These are phyloP conservation scores for Dactylella cylindrospora DNA, from an alignment of 2,329 filamentous ascomycete species.

Conservation along the genomic window DNA sequence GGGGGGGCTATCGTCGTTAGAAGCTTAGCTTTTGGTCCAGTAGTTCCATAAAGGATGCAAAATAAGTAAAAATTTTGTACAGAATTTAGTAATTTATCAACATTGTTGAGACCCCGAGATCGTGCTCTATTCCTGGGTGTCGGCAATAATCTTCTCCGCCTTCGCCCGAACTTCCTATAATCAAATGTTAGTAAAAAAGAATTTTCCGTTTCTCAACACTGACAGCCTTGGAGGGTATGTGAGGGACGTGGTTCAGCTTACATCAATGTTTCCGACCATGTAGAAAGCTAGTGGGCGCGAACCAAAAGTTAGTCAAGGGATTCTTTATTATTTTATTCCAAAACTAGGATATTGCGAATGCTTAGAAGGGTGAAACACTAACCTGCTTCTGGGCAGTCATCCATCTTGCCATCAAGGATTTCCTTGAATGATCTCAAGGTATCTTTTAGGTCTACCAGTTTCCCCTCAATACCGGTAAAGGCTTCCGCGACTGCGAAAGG, in stretches of 20 bases:
- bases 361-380: constrained; percentile 38
- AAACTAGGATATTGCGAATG: neutral
- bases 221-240: neutral
- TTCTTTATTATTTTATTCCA: neutral
- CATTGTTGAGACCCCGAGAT: neutral
- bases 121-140: constrained; percentile 52
- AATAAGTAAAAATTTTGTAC: constrained; percentile 23
- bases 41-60: constrained; percentile 8
- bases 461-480: constrained; percentile 82
- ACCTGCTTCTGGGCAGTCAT: constrained; percentile 88
- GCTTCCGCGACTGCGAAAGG: constrained; percentile 87
- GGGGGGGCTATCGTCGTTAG: too few species aligned
- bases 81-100: constrained; percentile 14
- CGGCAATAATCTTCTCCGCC: constrained; percentile 99
- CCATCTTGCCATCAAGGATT: constrained; percentile 91
- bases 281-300: constrained; percentile 62
- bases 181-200: constrained; percentile 15
- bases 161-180: constrained; percentile 75
- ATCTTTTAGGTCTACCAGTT: constrained; percentile 97
- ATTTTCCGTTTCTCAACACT: neutral
- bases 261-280: constrained; percentile 94
- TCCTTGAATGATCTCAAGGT: constrained; percentile 97
- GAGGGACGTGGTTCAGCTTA: constrained; percentile 9
- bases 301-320: too few species aligned
- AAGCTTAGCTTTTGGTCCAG: neutral